Evolutionary conservation across 2,329 filamentous ascomycete genomes (phyloP), one percentile per base, ranked within the genome.

Genomic region (Talaromyces sp.): DNA sequence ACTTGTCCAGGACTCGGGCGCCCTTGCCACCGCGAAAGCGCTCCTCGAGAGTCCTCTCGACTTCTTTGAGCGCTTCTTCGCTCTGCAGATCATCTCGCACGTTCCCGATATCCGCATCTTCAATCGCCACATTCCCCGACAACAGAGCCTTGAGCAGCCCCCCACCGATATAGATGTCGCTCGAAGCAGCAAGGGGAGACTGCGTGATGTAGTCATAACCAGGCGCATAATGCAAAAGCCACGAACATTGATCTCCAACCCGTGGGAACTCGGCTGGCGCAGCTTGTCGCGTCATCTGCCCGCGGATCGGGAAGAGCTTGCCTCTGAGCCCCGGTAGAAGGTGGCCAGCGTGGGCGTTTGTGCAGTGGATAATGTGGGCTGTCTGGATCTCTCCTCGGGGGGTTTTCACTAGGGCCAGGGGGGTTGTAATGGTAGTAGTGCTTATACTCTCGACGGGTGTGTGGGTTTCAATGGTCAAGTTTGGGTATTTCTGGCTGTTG

Each of bases 211-310:
- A 62, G 38, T 73, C 68, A 49, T 66, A 69, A 0, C 61, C 62
- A 1, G 64, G 59, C 1, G 67, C 64, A 55, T 72, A 71, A 51
- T 72, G 69, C 35, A 73, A 68, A 5, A 67, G 66, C 71, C 71
- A 74, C 5, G 71, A 72, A 3, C 68, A 35, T 17, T 56, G 32
- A 21, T 52, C 58, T 26, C 65, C 70, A 58, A 62, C 61, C 10
- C 67, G 67, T 1, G 64, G 53, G 9, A 71, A 62, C 4, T 56
- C 43, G 9, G 59, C 27, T 0, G 63, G 63, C 0, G 73, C 68
- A 27, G 69, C 67, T 62, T 80, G 78, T 4, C 75, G 74, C 2
- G 76, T 76, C 78, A 81, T 80, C 4, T 74, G 74, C 0, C 75
- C 77, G 35, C 77, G 73, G 19, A 75, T 68, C 0, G 77, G 77